Evolutionary conservation across 2,329 filamentous ascomycete species (phyloP).

Genomic region (Penicillium sp.): DNA sequence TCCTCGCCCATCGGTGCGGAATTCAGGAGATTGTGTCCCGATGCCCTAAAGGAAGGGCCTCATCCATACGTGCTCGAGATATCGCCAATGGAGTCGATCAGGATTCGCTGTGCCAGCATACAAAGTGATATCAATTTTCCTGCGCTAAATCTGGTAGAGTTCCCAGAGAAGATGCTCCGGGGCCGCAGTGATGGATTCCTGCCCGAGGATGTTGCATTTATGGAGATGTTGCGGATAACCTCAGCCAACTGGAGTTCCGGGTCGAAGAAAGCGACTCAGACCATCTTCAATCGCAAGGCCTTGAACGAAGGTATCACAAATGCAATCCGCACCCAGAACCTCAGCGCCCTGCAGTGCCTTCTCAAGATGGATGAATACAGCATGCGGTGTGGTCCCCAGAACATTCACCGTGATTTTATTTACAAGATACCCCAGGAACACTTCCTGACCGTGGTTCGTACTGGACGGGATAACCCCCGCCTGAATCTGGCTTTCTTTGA

Average conservation of each 20-base stretch:
- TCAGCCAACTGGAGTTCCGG: conserved; percentile 15
- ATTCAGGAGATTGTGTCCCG: not conserved
- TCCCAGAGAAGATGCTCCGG: conserved; percentile 35
- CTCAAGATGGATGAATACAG: conserved; percentile 42
- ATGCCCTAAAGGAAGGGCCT: not conserved
- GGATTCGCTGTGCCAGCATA: conserved; percentile 16
- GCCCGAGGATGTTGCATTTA: conserved; percentile 30
- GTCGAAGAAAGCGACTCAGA: not conserved
- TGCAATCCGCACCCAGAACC: conserved; percentile 39
- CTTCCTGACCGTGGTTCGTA: conserved; percentile 34
- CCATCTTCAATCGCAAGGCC: conserved; percentile 30
- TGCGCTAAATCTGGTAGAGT: conserved; percentile 16
- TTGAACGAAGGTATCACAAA: conserved; percentile 44
- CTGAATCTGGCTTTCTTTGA: conserved; percentile 31
- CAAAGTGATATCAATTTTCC: conserved; percentile 18
- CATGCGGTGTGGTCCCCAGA: conserved; percentile 12
- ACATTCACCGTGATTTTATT: not conserved
- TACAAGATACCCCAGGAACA: conserved; percentile 38
- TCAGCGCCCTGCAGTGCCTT: conserved; percentile 34
- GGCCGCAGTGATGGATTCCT: conserved; percentile 33
- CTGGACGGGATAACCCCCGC: conserved; percentile 21
- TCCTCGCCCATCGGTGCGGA: not conserved
- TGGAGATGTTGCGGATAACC: conserved; percentile 40
- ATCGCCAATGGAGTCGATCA: conserved; percentile 20
- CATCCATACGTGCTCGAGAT: conserved; percentile 26